phyloP scores from a whole-genome alignment of 2,329 filamentous ascomycete genomes.

The Stenocarpella maydis region DNA sequence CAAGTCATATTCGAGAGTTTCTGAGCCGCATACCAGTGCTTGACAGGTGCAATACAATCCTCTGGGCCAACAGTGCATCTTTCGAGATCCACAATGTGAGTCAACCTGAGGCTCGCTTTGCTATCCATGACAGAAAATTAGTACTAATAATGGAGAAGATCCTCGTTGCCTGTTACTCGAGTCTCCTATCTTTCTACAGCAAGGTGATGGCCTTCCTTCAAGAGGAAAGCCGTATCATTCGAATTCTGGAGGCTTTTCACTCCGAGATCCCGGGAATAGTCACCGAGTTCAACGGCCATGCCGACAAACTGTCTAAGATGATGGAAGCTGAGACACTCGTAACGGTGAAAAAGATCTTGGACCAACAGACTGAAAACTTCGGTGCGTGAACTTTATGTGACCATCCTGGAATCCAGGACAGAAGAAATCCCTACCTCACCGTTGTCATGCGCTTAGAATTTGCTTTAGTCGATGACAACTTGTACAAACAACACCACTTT shows the following conservation, averaged over 20 bases:
- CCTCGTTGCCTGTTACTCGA: neutral
- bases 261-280: neutral
- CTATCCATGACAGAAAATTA: neutral
- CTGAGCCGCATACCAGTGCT: neutral
- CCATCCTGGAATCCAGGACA: too few relatives aligned
- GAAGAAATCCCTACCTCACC: fast-evolving
- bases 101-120: neutral
- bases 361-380: neutral
- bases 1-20: conserved; percentile 4
- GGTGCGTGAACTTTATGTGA: neutral
- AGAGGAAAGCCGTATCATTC: neutral
- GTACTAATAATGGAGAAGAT: neutral
- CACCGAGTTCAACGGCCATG: neutral
- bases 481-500: conserved; percentile 1
- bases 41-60: neutral
- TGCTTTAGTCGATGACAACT: neutral
- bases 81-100: neutral
- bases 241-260: neutral
- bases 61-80: conserved; percentile 3
- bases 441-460: neutral
- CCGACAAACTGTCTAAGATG: neutral
- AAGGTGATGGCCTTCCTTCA: conserved; percentile 1
- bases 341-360: neutral
- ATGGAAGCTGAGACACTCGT: conserved; percentile 2
- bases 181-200: neutral